Base-by-base conservation (phyloP, 306 rosid genomes). In the Vigna hirtella region DNA sequence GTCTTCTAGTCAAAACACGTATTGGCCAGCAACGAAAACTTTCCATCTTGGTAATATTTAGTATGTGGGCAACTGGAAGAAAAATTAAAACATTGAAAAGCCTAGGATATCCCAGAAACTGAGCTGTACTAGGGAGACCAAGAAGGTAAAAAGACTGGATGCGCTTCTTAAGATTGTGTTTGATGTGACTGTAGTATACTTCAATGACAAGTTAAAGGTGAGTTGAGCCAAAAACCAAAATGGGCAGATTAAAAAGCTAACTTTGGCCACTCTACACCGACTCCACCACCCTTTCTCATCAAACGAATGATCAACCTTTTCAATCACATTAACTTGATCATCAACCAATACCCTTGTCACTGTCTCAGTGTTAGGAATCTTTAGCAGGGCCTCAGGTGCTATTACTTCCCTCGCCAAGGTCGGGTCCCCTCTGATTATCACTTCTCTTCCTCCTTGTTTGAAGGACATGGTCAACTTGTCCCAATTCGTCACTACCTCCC, bases 101-200 rank as follows among this genome's bases (percentile, higher is more conserved):
- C 20, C 20, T 20, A 20, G 20, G 20, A 20, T 20, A 20, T 20
- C 20, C 20, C 20, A 20, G 20, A 20, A 20, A 20, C 20, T 20
- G 0, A 20, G 20, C 20, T 20, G 0, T 20, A 20, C 20, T 36
- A 95, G 90, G 38, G 99, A 87, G 63, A 93, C 96, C 96, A 93
- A 78, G 87, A 95, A 95, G 7, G 99, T 95, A 76, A 95, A 95
- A 63, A 93, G 97, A 83, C 99, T 95, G 34, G 98, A 95, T 70
- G 97, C 84, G 77, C 99, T 95, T 89, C 99, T 95, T 75, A 95
- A 87, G 89, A 95, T 95, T 58, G 99, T 93, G 82, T 95, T 95
- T 7, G 99, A 95, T 6, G 99, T 93, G 50, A 95, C 97, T 3
- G 97, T 93, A 51, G 99, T 95, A 77, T 93, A 95, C 91, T 93